These are phyloP conservation scores for Erigeron philadelphicus DNA, from an alignment of 140 eudicot genomes.

Conservation along the genomic window DNA sequence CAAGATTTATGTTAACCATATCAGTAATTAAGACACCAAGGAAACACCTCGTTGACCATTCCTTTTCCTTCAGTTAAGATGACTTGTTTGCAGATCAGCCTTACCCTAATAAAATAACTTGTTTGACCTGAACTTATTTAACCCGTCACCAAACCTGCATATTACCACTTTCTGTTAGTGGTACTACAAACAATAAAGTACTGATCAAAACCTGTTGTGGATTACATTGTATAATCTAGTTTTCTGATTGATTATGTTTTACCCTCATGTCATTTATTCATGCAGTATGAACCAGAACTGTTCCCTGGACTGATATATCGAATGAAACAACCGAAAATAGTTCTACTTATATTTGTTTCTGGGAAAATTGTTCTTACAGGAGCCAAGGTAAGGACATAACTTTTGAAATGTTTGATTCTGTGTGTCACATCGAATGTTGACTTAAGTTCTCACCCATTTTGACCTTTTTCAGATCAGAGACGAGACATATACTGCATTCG, in stretches of 20 bases:
- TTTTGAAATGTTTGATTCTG: not conserved
- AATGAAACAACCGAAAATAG: slow-evolving; percentile 20
- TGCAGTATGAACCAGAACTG: slow-evolving; percentile 19
- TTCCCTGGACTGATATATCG: slow-evolving; percentile 19
- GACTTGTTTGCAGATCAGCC: too few relatives aligned
- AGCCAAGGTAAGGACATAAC: slow-evolving; percentile 13
- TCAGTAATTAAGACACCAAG: too few relatives aligned
- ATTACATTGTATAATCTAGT: too few relatives aligned
- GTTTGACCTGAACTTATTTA: not conserved
- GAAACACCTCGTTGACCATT: too few relatives aligned
- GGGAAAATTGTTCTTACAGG: slow-evolving; percentile 22
- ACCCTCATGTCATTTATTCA: not conserved
- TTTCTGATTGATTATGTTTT: slow-evolving; percentile 7
- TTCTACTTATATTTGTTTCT: slow-evolving; percentile 17
- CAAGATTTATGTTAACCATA: too few relatives aligned
- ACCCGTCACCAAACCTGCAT: too few relatives aligned
- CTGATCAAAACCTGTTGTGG: too few relatives aligned
- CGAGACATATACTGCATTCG: slow-evolving; percentile 19
- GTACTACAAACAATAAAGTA: too few relatives aligned
- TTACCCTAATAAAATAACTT: not conserved
- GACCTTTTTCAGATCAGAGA: slow-evolving; percentile 1
- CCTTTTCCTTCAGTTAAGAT: too few relatives aligned
- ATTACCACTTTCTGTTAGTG: too few relatives aligned
- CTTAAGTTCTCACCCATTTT: not conserved
- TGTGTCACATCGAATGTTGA: not conserved